Base-by-base conservation (phyloP, 2,329 filamentous ascomycete species). In the Colletotrichum caudatum region DNA sequence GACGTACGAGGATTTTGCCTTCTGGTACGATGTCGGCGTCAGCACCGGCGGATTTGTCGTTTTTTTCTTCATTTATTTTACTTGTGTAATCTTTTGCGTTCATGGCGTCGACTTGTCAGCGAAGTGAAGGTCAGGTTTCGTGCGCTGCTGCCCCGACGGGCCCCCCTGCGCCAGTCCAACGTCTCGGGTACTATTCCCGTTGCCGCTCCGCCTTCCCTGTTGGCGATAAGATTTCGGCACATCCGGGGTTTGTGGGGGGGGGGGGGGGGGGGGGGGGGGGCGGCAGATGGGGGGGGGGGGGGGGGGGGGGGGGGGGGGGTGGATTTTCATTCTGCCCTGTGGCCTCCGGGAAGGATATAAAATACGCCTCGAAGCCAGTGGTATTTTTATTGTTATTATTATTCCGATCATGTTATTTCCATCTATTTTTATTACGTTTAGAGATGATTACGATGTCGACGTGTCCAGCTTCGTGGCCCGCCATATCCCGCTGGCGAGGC, bases 371-470 rank as follows among this genome's bases (percentile, higher is more conserved):
- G 48, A 26, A 35, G 33, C 16, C 23, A 14, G 46, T 12, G 33
- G 51, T 62, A 64, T 41, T 48, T 26, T 35, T 46, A 0, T 44
- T 44, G 1, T 44, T 20, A 8, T 44, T 44, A 1, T 20, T 44
- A 29, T 29, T 29, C 2, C 3, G 2, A 29, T 29, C 3, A 29
- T 29, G 2, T 29, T 29, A 29, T 29, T 29, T 29, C 29, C 3
- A 29, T 20, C 6, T 20, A 1, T 44, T 20, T 20, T 9, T 20
- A 4, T 20, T 3, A 11, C 23, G 64, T 53, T 68, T 63, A n/a
- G 57, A 62, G 26, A 51, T 53, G 64, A 62, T 68, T 53, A 58
- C 35, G 44, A 58, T 68, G 29, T 63, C n/a, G 51, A 23, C n/a
- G 23, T 57, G 67, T 67, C 57, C 51, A 51, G 50, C 64, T 62